Percentiles rank a stretch among this genome's conserved stretches.
phyloP scores from a whole-genome alignment of 352 stramenopile genomes.

The Pythium scleroteichum region DNA sequence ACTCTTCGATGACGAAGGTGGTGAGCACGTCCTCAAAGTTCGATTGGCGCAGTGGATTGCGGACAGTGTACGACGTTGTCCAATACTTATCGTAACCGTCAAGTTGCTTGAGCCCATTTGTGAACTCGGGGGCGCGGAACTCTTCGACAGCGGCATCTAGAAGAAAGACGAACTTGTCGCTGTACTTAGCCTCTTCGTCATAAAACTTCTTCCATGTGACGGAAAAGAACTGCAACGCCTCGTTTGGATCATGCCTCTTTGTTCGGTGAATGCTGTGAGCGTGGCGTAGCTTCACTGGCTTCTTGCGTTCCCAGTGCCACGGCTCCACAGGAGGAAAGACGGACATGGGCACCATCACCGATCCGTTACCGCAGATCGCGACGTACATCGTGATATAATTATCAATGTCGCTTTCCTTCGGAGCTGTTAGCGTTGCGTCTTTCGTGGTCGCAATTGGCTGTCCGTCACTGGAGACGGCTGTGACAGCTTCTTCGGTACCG shows the following conservation, averaged over 20 bases:
- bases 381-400: slow-evolving; percentile 81
- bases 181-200: slow-evolving; percentile 86
- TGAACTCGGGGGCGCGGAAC: slow-evolving; percentile 68
- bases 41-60: slow-evolving; percentile 71
- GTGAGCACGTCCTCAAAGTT: slow-evolving; percentile 73
- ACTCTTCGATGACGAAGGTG: slow-evolving; percentile 76
- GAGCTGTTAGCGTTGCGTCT: not conserved
- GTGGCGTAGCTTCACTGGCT: slow-evolving; percentile 78
- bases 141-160: slow-evolving; percentile 67
- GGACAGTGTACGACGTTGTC: slow-evolving; percentile 74
- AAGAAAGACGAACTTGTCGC: slow-evolving; percentile 82
- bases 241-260: slow-evolving; percentile 67
- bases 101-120: slow-evolving; percentile 67
- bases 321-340: slow-evolving; percentile 77
- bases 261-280: slow-evolving; percentile 77
- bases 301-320: slow-evolving; percentile 88
- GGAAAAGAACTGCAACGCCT: slow-evolving; percentile 84
- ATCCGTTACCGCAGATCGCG: slow-evolving; percentile 84
- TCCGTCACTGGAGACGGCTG: not conserved
- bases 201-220: slow-evolving; percentile 90
- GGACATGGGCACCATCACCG: slow-evolving; percentile 86
- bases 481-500: not conserved
- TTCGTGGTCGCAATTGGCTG: slow-evolving; percentile 4
- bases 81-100: slow-evolving; percentile 86
- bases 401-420: slow-evolving; percentile 36